Evolutionary conservation across 176 grass and related monocot genomes (phyloP).

Genomic region (Ampelocalamus luodianensis): DNA sequence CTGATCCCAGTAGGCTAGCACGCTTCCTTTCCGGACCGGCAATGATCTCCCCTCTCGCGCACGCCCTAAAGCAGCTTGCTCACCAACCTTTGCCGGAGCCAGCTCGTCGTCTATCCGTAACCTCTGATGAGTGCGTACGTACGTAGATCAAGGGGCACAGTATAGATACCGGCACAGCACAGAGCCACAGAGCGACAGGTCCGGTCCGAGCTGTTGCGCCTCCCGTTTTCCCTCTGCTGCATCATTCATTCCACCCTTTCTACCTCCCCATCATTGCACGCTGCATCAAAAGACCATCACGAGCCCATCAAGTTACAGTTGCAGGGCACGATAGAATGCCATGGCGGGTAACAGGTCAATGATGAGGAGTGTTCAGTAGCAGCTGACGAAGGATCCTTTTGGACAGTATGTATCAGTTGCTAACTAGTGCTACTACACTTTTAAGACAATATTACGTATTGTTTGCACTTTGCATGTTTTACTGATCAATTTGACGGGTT

Average conservation of each 20-base stretch:
- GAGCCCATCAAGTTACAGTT: neutral
- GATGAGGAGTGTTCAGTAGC: neutral
- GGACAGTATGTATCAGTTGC: no score
- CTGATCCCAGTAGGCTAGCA: neutral
- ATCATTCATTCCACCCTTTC: neutral
- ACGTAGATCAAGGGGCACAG: neutral
- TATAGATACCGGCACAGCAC: no score
- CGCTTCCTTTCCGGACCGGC: neutral
- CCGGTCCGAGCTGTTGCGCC: neutral
- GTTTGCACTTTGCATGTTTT: neutral
- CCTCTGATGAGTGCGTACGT: conserved; percentile 2
- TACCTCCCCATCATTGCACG: neutral
- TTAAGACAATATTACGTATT: no score
- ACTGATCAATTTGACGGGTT: neutral
- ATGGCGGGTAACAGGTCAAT: neutral
- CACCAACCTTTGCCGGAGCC: neutral
- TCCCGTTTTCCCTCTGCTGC: no score
- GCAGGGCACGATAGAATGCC: neutral
- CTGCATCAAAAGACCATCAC: neutral
- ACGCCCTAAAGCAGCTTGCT: neutral
- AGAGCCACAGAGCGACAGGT: no score
- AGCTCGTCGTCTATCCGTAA: neutral
- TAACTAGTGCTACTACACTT: no score
- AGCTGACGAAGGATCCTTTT: neutral
- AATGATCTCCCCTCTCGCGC: conserved; percentile 14